A percentile compares a stretch with the other conserved stretches of the same genome.
phyloP scores from a whole-genome alignment of 768 basidiomycete genomes.

The Leccinellum albellum region DNA sequence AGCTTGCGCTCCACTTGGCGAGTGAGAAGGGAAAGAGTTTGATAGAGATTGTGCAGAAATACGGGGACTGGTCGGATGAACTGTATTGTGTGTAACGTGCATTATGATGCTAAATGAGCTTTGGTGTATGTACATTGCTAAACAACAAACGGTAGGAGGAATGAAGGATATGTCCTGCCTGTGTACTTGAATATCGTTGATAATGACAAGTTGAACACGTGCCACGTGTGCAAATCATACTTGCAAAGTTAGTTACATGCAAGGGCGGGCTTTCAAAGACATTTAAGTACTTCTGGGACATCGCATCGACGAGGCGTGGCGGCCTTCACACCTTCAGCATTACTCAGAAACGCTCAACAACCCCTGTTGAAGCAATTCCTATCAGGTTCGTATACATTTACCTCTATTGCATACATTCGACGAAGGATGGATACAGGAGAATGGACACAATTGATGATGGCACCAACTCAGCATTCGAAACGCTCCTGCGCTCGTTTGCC shows the following conservation, averaged over 20 bases:
- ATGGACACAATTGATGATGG: constrained; percentile 20
- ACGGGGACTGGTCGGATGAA: constrained; percentile 23
- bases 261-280: background rate
- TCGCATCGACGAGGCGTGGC: background rate
- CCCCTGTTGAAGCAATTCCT: background rate
- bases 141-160: background rate
- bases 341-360: background rate
- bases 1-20: background rate
- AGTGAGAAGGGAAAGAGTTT: constrained; percentile 12
- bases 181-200: too few relatives aligned
- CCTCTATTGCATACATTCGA: background rate
- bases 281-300: background rate
- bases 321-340: background rate
- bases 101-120: background rate
- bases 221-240: background rate
- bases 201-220: background rate
- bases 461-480: constrained; percentile 31
- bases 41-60: constrained; percentile 15
- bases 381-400: constrained; percentile 1
- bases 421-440: constrained; percentile 1
- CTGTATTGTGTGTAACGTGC: constrained; percentile 13
- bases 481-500: constrained; percentile 72
- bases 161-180: too few relatives aligned
- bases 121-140: background rate
- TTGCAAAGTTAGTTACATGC: too few relatives aligned